Conservation (phyloP, 2,329 filamentous ascomycete genomes). For the Venturia aucupariae region DNA sequence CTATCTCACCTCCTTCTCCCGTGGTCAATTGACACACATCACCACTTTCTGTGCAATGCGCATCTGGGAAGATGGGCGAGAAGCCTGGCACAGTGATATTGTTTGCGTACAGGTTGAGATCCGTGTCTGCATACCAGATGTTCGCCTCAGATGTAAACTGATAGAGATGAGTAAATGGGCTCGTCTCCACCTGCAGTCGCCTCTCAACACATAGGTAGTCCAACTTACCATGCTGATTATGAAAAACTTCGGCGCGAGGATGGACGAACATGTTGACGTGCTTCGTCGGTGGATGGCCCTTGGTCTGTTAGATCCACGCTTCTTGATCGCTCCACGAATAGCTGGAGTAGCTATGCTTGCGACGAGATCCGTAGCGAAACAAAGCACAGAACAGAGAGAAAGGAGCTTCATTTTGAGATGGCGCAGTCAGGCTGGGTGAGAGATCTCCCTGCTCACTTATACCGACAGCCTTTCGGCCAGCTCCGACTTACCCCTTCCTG, state of each 20-base stretch:
- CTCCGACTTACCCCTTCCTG: not conserved
- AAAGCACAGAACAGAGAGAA: not conserved
- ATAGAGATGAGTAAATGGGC: not conserved
- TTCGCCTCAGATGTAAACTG: conserved; percentile 7
- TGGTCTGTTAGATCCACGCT: not conserved
- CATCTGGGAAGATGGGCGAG: conserved; percentile 54
- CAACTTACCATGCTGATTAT: conserved; percentile 7
- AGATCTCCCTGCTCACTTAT: not conserved
- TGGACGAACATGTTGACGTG: not conserved
- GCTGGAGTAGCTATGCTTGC: not conserved
- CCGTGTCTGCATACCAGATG: conserved; percentile 1
- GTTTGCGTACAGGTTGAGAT: conserved; percentile 17
- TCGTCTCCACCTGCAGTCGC: not conserved
- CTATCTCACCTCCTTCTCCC: conserved; percentile 41
- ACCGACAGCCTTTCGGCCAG: not conserved
- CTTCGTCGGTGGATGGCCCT: not conserved
- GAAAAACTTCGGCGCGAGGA: not conserved
- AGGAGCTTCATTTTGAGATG: not conserved
- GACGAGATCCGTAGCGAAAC: not conserved
- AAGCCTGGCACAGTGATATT: conserved; percentile 53
- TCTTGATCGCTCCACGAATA: not conserved
- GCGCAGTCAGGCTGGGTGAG: not conserved
- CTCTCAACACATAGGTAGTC: too few species aligned
- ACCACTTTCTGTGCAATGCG: conserved; percentile 53
- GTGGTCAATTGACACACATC: conserved; percentile 60